phyloP scores from a whole-genome alignment of 306 rosid genomes.

The Ziziphus jujuba region DNA sequence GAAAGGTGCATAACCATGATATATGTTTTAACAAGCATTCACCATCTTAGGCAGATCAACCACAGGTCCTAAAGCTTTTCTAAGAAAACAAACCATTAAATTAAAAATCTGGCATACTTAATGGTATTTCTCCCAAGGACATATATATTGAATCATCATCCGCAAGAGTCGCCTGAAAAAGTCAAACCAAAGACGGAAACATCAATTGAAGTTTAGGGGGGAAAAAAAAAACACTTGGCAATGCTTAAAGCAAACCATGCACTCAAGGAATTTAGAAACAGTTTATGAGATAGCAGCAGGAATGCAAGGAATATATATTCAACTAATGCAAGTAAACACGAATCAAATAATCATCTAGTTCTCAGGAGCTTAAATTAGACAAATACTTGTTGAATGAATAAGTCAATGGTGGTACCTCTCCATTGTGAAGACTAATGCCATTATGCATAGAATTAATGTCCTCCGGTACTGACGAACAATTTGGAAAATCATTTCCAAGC shows the following conservation, averaged over 20 bases:
- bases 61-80: slow-evolving; percentile 25
- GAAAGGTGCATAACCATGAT: neutral
- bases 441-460: slow-evolving; percentile 68
- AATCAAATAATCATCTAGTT: slow-evolving; percentile 22
- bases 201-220: neutral
- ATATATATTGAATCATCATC: slow-evolving; percentile 97
- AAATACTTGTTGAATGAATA: slow-evolving; percentile 9
- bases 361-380: neutral
- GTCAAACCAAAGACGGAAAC: slow-evolving; percentile 18
- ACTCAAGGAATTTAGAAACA: neutral
- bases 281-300: slow-evolving; percentile 4
- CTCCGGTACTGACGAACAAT: slow-evolving; percentile 72
- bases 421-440: slow-evolving; percentile 70
- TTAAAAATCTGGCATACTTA: slow-evolving; percentile 70
- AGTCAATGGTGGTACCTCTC: slow-evolving; percentile 56
- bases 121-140: slow-evolving; percentile 94
- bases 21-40: slow-evolving; percentile 22
- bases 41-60: slow-evolving; percentile 26
- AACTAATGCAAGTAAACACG: neutral
- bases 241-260: neutral
- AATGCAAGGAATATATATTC: neutral
- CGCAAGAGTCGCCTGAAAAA: slow-evolving; percentile 76
- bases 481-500: slow-evolving; percentile 73
- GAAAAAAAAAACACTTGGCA: neutral
- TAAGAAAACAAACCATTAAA: slow-evolving; percentile 45